Base-by-base conservation (phyloP, 768 basidiomycete species). In the button mushroom (Agaricus bisporus) region DNA sequence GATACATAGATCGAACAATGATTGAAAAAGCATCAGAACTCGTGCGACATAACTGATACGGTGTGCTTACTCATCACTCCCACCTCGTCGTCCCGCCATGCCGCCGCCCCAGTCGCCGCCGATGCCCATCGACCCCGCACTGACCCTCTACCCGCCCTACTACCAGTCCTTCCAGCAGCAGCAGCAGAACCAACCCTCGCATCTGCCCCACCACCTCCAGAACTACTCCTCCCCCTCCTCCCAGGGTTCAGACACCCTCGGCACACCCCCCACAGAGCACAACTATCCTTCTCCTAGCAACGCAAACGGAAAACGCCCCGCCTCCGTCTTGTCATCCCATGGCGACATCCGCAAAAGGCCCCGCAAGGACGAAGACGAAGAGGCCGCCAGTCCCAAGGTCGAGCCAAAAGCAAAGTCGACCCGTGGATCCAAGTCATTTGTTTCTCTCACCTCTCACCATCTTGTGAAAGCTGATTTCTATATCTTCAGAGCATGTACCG, bases 341-440 rank as follows among this genome's bases (percentile, higher is more conserved):
- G 61, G 64, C 20, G 79, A 79, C 54, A 66, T 64, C 51, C 71
- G 80, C 60, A 88, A 87, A 67, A 86, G 82, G 62, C 74, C 82
- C 39, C 83, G 77, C 60, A 85, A 85, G 55, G 81, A 85, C 37
- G 81, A 75, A n/a, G 70, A 70, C 17, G 64, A 63, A 14, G 80
- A 81, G 20, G 68, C 67, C 4, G 67, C 72, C 2, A 85, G 81
- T 63, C 81, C 80, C 32, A 83, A 77, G 64, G 85, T 85, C 17
- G 83, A 85, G 52, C 63, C 71, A 1, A 91, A 91, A 66, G 75
- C 83, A n/a, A 93, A 93, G 71, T 79, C 89, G 0, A 91, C 91
- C 2, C 74, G 91, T 15, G 91, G 91, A n/a, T 88, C 90, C 47
- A 77, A 90, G 90, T 91, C 55, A 53, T 76, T 67, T 9, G 12